Conservation (phyloP, 2,329 filamentous ascomycete species). For the Thyridium curvatum region DNA sequence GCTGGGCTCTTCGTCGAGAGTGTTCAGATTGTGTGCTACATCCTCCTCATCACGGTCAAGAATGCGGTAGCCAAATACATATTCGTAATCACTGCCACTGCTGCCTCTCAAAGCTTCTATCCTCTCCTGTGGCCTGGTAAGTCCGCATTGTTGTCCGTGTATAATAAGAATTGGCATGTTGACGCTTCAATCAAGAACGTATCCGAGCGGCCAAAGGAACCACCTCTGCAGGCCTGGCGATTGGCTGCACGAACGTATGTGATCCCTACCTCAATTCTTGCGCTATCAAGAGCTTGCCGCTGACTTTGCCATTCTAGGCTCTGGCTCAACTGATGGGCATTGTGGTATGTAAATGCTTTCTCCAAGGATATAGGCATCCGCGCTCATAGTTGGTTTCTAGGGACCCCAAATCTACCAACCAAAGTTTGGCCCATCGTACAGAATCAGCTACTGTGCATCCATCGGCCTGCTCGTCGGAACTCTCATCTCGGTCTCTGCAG, state of each 20-base stretch:
- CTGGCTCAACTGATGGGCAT: too few species aligned
- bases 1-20: constrained; percentile 20
- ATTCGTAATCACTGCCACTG: constrained; percentile 30
- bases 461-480: constrained; percentile 23
- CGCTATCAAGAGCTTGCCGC: too few species aligned
- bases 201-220: constrained; percentile 30
- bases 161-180: too few species aligned
- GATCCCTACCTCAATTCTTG: background rate
- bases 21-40: constrained; percentile 27
- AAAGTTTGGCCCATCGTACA: constrained; percentile 30
- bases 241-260: constrained; percentile 26
- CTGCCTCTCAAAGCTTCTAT: constrained; percentile 29
- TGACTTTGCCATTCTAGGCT: too few species aligned
- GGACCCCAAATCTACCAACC: constrained; percentile 31
- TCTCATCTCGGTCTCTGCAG: constrained; percentile 10
- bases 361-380: too few species aligned
- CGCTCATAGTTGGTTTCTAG: constrained; percentile 1
- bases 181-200: constrained; percentile 15
- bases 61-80: constrained; percentile 27
- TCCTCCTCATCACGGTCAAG: constrained; percentile 28
- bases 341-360: too few species aligned
- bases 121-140: constrained; percentile 29
- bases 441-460: constrained; percentile 26
- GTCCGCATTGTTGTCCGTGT: constrained; percentile 1
- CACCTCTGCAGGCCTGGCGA: constrained; percentile 28